Evolutionary conservation across 495 filamentous ascomycete species (phyloP), one percentile per base, ranked within the genome.

Genomic region (Hypoxylon perforatum): DNA sequence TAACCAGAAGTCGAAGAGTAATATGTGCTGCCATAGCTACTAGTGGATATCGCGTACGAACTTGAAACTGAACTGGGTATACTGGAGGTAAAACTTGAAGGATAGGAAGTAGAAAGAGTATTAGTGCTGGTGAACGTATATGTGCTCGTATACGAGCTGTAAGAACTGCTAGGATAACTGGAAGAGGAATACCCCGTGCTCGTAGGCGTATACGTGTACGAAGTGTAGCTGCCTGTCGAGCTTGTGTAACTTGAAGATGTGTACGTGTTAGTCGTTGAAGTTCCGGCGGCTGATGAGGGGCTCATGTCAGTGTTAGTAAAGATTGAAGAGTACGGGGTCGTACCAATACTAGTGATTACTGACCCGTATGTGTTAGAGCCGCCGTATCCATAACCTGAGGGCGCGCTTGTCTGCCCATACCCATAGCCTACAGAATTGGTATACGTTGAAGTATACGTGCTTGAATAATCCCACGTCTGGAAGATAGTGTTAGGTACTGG

Each of bases 221-320:
- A 21, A 18, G 12, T 28, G 18, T 42, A 39, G 17, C 54, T 57
- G 19, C n/a, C n/a, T n/a, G 49, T 47, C 12, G 8, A 42, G 12
- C 22, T 47, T 9, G 62, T 46, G 30, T 14, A 52, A 14, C 38
- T 48, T 39, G 62, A 39, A 65, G 19, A 50, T 46, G 54, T 47
- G 12, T 56, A 18, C 8, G 46, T 30, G 41, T 57, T 63, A 69
- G 65, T 50, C 18, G 36, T 55, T 54, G 17, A 39, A 21, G 53
- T 63, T 0, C 33, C 15, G 54, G 65, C 15, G 60, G 45, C 65
- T 69, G 55, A 69, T 55, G 59, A 41, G 55, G n/a, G 65, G 60
- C 65, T 69, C 65, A 63, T 63, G 65, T 69, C 65, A 69, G 65
- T 69, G 65, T 69, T 69, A 69, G 65, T 69, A 69, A 69, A 47